Evolutionary conservation across 352 stramenopile species (phyloP), one percentile per base, ranked within the genome.

Genomic region (Phytophthora litchii): DNA sequence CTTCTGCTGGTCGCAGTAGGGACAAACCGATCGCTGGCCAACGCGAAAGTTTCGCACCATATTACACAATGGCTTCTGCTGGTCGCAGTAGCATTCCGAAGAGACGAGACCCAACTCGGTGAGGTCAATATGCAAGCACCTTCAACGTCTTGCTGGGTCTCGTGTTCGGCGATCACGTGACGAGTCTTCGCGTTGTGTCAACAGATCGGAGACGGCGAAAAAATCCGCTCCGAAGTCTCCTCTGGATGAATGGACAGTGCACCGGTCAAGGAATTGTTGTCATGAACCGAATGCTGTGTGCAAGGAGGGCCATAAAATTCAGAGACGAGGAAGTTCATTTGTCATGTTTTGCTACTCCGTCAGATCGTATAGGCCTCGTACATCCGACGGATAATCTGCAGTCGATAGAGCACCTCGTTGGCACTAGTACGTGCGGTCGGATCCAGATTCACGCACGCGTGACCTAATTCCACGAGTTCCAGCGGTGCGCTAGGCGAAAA

Each of bases 401-500:
- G 36, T 21, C 48, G 41, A 46, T 72, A 77, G 12, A 74, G 49
- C 23, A 64, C 60, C 10, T 74, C 54, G 5, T 29, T 44, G 13
- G 74, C 64, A 3, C 45, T 70, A 3, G 72, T 72, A 1, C 75
- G 66, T 12, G 65, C 51, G 0, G 23, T 16, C 10, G 69, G 68
- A 4, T 76, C 54, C 5, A 82, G 13, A 3, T 49, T 38, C 23
- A 79, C 61, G 21, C 74, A 84, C 3, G 53, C 53, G 0, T 41
- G 37, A 9, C 37, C 71, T 1, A 80, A 67, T 34, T 34, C 10
- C 7, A 12, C 60, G 1, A 81, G 19, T 19, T 41, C 42, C 1
- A 38, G 50, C 3, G 29, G 29, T 1, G 60, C 50, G 3, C 64
- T 37, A 0, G 4, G 1, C 9, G 72, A 73, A 29, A 82, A 78